Conservation (phyloP, 2,329 filamentous ascomycete genomes). For the Pseudogymnoascus sp. region DNA sequence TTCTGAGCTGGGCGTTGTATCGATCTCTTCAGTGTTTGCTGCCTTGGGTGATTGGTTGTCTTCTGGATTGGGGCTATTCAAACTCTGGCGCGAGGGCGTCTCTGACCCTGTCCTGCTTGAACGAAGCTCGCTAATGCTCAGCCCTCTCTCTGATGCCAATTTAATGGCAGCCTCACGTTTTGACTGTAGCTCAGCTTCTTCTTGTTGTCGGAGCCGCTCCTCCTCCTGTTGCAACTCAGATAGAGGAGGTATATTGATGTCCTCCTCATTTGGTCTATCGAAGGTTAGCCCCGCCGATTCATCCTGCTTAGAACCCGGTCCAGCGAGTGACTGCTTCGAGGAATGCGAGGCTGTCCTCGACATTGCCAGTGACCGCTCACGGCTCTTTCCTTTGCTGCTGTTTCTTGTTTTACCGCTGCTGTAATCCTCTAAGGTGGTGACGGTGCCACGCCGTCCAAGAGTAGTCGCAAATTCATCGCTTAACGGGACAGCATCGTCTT, state of each 20-base stretch:
- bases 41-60: not conserved
- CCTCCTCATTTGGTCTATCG: slow-evolving; percentile 16
- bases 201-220: slow-evolving; percentile 35
- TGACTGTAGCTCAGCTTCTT: slow-evolving; percentile 44
- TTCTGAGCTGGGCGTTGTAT: not conserved
- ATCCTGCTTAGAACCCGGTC: slow-evolving; percentile 17
- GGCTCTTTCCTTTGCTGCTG: slow-evolving; percentile 52
- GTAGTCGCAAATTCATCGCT: slow-evolving; percentile 87
- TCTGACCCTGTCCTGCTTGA: not conserved
- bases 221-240: slow-evolving; percentile 47
- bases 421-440: slow-evolving; percentile 53
- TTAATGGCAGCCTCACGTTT: slow-evolving; percentile 44
- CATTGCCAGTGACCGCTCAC: slow-evolving; percentile 27
- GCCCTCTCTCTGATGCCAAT: slow-evolving; percentile 41
- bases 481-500: slow-evolving; percentile 84
- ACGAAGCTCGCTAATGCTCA: slow-evolving; percentile 26
- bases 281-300: slow-evolving; percentile 27
- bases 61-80: not conserved
- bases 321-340: slow-evolving; percentile 17
- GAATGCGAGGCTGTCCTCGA: slow-evolving; percentile 42
- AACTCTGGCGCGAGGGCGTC: not conserved
- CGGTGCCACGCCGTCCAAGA: slow-evolving; percentile 61
- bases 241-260: slow-evolving; percentile 34
- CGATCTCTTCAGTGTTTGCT: not conserved
- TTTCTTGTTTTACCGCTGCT: slow-evolving; percentile 54